phyloP scores from a whole-genome alignment of 116 monocot species.

The Thalassia testudinum region DNA sequence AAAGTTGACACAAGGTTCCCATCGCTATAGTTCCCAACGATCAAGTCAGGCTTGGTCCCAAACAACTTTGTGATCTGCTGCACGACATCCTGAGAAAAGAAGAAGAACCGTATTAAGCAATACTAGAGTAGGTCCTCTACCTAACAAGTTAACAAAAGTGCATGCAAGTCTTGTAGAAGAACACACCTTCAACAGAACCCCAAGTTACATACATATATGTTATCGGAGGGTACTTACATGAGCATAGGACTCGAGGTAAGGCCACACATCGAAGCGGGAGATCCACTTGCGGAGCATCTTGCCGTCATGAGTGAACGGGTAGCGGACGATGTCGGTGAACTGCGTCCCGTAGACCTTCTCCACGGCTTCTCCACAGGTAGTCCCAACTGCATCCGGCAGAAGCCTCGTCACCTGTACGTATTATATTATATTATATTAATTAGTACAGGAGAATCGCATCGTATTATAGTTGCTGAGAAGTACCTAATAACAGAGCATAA shows the following conservation, averaged over 20 bases:
- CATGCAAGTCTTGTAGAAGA: no score
- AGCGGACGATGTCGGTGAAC: conserved; percentile 55
- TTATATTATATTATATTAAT: no score
- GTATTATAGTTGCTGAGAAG: no score
- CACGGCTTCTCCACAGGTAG: conserved; percentile 56
- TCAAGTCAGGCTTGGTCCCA: conserved; percentile 49
- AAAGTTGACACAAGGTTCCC: conserved; percentile 64
- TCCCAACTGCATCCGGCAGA: conserved; percentile 79
- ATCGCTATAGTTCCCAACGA: no score
- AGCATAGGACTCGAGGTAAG: conserved; percentile 65
- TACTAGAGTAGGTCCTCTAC: no score
- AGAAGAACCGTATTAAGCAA: no score
- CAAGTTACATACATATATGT: conserved; percentile 25
- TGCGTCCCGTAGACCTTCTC: conserved; percentile 65
- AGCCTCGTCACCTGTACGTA: conserved; percentile 64
- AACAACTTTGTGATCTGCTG: conserved; percentile 51
- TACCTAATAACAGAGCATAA: no score
- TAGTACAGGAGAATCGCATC: no score
- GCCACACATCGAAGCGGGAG: conserved; percentile 86
- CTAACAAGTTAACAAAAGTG: no score
- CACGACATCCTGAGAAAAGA: conserved; percentile 35
- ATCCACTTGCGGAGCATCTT: conserved; percentile 82
- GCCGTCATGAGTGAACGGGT: conserved; percentile 50
- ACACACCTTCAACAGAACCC: conserved; percentile 35
- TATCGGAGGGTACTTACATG: conserved; percentile 65